Percentiles rank a stretch among this genome's conserved stretches.
Evolutionary conservation across 1,284 basidiomycete genomes (phyloP).

Genomic region (Trametes hirsuta): DNA sequence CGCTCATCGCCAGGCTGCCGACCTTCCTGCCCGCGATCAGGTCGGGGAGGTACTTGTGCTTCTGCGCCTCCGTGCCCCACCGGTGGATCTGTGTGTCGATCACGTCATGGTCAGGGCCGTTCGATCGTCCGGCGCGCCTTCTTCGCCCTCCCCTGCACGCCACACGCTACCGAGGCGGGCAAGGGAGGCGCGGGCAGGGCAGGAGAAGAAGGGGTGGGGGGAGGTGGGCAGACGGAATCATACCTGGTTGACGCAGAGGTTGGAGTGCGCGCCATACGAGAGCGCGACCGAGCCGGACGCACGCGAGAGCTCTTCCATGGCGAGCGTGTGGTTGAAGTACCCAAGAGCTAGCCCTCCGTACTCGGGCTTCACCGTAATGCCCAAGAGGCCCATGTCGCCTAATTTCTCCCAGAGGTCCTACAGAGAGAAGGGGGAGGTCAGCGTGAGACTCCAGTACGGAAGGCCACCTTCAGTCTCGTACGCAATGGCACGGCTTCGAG

Average conservation of each 20-base stretch:
- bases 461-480: too few relatives aligned
- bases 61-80: conserved; percentile 87
- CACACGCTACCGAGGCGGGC: too few relatives aligned
- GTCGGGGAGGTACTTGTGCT: conserved; percentile 85
- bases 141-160: too few relatives aligned
- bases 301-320: conserved; percentile 91
- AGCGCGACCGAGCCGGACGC: conserved; percentile 91
- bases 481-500: background rate
- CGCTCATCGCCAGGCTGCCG: conserved; percentile 93
- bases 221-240: background rate
- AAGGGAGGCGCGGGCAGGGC: background rate
- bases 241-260: conserved; percentile 80
- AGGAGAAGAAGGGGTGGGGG: background rate
- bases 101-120: background rate
- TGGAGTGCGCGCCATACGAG: conserved; percentile 94
- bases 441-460: background rate
- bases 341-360: conserved; percentile 82
- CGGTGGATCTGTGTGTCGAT: conserved; percentile 63
- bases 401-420: conserved; percentile 91
- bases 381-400: conserved; percentile 84
- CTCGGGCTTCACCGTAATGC: conserved; percentile 81
- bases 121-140: too few relatives aligned
- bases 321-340: conserved; percentile 88
- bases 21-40: conserved; percentile 84
- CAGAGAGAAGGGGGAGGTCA: background rate